Evolutionary conservation across 441 rosid species (phyloP), one percentile per base, ranked within the genome.

Genomic region (Erodium texanum): DNA sequence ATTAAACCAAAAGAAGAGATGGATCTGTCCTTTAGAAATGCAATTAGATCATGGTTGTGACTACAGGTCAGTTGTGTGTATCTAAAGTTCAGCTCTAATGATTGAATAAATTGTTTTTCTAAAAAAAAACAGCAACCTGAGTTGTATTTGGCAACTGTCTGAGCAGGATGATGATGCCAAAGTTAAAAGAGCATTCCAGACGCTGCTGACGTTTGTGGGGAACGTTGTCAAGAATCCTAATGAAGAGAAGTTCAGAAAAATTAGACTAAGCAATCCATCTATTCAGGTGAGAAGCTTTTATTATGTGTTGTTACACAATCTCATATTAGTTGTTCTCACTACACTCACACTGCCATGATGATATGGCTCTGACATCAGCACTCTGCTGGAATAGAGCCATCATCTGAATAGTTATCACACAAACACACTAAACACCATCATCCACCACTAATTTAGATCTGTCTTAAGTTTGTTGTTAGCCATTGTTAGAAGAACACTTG

Each of bases 131-230:
- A 23, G 24, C 36, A 50, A 20, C 43, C 58, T 67, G 41, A 23
- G 50, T 59, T 67, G 15, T 36, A 24, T 61, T 64, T 38, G 29
- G 56, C 69, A 43, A 50, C 12, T 36, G 38, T 79, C 69, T 68
- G 23, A 56, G 20, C 73, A 92, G 99, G 96, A 87, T 70, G 98
- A 89, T 43, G 98, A 92, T 71, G 90, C 84, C 70, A 90, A 86
- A 82, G 97, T 92, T 78, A 89, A 92, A 85, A 85, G 85, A 77
- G 99, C 97, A 43, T 90, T 94, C 77, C 93, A 89, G 81, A 92
- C 99, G 18, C 93, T 94, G 67, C 84, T 92, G 67, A 86, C 96
- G 15, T 94, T 89, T 79, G 69, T 92, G 19, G 97, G 97, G 68
- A 94, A 94, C 74, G 96, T 89, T 20, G 96, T 88, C 63, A 94